Evolutionary conservation across 1,284 basidiomycete genomes (phyloP), one percentile per base, ranked within the genome.

Genomic region (Austroboletus olivaceoglutinosus): DNA sequence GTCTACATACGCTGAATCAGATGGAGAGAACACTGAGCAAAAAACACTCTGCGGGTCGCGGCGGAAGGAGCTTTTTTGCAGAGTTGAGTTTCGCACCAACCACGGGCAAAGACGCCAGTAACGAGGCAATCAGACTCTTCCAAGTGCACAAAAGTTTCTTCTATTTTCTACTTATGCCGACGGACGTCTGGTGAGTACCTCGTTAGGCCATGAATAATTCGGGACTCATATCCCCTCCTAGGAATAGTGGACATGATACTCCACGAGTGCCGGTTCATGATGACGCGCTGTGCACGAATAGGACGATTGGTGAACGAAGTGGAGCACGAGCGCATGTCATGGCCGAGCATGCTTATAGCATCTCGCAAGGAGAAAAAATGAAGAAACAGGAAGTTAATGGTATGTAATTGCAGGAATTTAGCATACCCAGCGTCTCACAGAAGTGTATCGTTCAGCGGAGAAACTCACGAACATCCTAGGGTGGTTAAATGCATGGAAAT

Each of bases 401-500:
- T 33, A 33, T 33, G 31, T 33, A 9, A 12, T 33, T 33, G 12
- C 15, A 16, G 31, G n/a, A n/a, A n/a, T 4, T 33, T 6, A 9
- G 4, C 31, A 16, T 12, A 11, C 13, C 12, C 12, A 33, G 8
- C 15, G 13, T 30, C 29, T 7, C 7, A 30, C 29, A 7, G 29
- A 12, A 30, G 12, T 12, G 7, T 7, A 7, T 30, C 12, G 12
- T 30, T 7, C 21, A 54, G 53, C 4, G 1, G 6, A 39, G 25
- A 51, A 50, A 34, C 13, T 55, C 1, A 6, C 45, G 0, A 13
- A 2, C 5, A n/a, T 55, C 8, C 3, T 54, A n/a, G 4, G 18
- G 29, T 51, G 46, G 43, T 41, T 59, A 4, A 3, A 34, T 34
- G 33, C 45, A 7, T 54, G 41, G n/a, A n/a, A n/a, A n/a, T n/a